Percentiles rank a stretch among this genome's conserved stretches.
These are phyloP conservation scores for Penicillium corylophilum DNA, from an alignment of 2,329 filamentous ascomycete genomes.

Conservation along the genomic window DNA sequence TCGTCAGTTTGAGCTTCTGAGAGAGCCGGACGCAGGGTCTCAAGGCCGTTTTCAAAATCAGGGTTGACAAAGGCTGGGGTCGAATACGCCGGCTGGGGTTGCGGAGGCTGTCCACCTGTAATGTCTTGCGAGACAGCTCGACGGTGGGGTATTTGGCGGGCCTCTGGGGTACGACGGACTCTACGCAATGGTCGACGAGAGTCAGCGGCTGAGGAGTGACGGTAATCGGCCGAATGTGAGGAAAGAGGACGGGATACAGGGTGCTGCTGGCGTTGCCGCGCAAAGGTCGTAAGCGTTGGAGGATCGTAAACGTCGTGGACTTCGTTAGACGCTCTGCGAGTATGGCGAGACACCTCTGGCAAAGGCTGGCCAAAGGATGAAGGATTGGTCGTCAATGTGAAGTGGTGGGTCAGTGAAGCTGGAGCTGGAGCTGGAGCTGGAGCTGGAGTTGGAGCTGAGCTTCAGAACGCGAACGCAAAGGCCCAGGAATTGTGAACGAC, in stretches of 20 bases:
- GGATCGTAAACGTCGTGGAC: conserved; percentile 55
- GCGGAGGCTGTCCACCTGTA: conserved; percentile 31
- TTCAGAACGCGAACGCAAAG: conserved; percentile 17
- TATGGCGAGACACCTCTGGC: conserved; percentile 46
- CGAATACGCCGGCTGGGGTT: conserved; percentile 26
- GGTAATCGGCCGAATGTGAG: conserved; percentile 46
- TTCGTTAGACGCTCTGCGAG: conserved; percentile 50
- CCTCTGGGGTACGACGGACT: conserved; percentile 51
- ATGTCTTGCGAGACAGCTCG: conserved; percentile 49
- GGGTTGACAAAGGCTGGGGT: conserved; percentile 28
- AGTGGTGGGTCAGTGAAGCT: conserved; percentile 16
- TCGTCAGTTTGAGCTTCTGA: conserved; percentile 37
- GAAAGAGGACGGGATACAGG: conserved; percentile 41
- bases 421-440: conserved; percentile 15
- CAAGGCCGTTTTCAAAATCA: conserved; percentile 17
- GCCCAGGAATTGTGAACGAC: neutral
- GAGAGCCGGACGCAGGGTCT: conserved; percentile 29
- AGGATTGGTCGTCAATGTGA: conserved; percentile 38
- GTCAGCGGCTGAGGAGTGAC: conserved; percentile 54
- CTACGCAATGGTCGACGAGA: conserved; percentile 55
- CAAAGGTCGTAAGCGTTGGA: conserved; percentile 43
- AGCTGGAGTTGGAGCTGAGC: conserved; percentile 13
- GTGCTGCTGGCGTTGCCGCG: conserved; percentile 50
- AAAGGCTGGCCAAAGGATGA: conserved; percentile 23
- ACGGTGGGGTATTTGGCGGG: conserved; percentile 40